Evolutionary conservation across 371 early-diverging fungal species (phyloP).

Genomic region (Saksenaea vasiformis): DNA sequence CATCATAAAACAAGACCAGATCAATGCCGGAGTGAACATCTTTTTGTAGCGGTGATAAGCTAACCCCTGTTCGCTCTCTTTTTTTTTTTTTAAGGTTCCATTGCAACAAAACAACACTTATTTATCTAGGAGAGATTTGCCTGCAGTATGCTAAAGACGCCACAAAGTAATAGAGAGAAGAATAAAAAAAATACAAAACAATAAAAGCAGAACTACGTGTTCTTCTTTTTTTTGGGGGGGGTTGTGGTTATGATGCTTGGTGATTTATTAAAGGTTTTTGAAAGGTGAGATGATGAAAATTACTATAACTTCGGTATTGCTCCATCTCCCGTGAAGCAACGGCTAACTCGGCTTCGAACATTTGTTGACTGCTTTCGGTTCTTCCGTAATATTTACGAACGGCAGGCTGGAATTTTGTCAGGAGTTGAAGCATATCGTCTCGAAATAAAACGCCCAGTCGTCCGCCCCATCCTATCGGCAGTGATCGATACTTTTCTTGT

Average conservation of each 20-base stretch:
- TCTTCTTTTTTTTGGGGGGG: neutral
- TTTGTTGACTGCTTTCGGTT: conserved; percentile 5
- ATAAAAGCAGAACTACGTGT: neutral
- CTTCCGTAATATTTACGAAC: conserved; percentile 13
- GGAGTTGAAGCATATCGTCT: conserved; percentile 24
- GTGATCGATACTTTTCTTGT: conserved; percentile 27
- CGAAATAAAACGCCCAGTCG: conserved; percentile 27
- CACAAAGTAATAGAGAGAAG: no score
- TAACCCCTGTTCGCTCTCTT: neutral
- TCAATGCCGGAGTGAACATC: neutral
- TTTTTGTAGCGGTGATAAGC: neutral
- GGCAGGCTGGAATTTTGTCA: conserved; percentile 16
- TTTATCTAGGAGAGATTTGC: no score
- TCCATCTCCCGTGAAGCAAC: conserved; percentile 21
- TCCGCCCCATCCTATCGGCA: conserved; percentile 41
- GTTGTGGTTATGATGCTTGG: neutral
- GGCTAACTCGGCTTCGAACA: conserved; percentile 1
- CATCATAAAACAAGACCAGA: neutral
- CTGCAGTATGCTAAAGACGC: no score
- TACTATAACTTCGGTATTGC: conserved; percentile 30
- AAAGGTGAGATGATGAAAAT: conserved; percentile 24
- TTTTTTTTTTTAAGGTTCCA: no score
- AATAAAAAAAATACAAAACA: neutral
- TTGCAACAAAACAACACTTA: no score
- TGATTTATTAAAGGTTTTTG: conserved; percentile 8